Percentiles rank a stretch among this genome's conserved stretches.
Conservation (phyloP, 1,284 basidiomycete species). For the Ustilago cynodontis region DNA sequence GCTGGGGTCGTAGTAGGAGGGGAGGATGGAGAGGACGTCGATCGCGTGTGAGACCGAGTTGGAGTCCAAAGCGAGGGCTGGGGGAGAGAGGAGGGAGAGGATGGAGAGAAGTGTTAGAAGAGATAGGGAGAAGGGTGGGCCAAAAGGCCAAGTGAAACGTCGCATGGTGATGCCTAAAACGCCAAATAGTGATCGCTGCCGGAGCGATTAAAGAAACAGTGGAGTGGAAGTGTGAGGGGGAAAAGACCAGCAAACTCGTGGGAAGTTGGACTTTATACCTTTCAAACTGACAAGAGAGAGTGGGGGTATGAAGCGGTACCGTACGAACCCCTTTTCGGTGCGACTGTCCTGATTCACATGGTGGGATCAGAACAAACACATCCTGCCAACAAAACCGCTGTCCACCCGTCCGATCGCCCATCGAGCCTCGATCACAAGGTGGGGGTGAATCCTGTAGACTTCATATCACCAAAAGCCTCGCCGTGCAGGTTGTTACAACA, state of each 20-base stretch:
- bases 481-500: too few species aligned
- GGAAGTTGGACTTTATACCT: not conserved
- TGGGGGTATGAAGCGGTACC: not conserved
- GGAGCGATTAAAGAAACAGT: slow-evolving; percentile 10
- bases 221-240: not conserved
- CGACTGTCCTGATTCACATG: too few species aligned
- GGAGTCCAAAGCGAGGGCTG: not conserved
- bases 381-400: too few species aligned
- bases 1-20: slow-evolving; percentile 13
- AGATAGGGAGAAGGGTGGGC: slow-evolving; percentile 5
- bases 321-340: too few species aligned
- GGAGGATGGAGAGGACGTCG: not conserved
- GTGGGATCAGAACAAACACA: too few species aligned
- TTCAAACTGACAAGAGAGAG: not conserved
- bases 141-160: not conserved
- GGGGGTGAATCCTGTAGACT: too few species aligned
- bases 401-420: too few species aligned
- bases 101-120: not conserved
- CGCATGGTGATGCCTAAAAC: not conserved
- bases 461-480: too few species aligned
- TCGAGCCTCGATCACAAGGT: too few species aligned
- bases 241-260: not conserved
- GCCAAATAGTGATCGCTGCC: slow-evolving; percentile 5
- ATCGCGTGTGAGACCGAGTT: not conserved
- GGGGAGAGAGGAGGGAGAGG: not conserved